Evolutionary conservation across 306 rosid species (phyloP).

Genomic region (Castanea crenata): DNA sequence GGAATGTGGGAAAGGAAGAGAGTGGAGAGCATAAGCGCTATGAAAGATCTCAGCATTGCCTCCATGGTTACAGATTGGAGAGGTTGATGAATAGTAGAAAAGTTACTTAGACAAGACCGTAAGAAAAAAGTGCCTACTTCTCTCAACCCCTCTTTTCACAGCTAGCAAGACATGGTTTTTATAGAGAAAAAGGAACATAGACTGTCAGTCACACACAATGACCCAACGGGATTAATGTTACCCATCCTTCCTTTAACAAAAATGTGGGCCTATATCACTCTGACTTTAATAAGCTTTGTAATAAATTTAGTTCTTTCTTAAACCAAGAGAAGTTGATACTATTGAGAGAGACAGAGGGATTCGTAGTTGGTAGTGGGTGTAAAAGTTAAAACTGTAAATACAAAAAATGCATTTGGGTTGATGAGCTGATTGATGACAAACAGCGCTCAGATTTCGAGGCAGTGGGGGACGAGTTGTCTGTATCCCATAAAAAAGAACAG

Average conservation of each 20-base stretch:
- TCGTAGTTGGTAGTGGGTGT: too few relatives aligned
- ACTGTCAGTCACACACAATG: too few relatives aligned
- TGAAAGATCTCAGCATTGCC: conserved; percentile 12
- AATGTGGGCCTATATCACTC: too few relatives aligned
- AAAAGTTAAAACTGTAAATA: too few relatives aligned
- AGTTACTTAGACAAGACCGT: not conserved
- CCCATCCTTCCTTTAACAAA: too few relatives aligned
- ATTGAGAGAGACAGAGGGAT: too few relatives aligned
- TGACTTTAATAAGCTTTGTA: too few relatives aligned
- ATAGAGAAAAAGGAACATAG: conserved; percentile 9
- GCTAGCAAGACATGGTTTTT: not conserved
- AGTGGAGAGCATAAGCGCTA: conserved; percentile 33
- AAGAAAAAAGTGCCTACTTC: not conserved
- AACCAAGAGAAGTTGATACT: too few relatives aligned
- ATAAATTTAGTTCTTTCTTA: too few relatives aligned
- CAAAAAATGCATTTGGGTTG: not conserved
- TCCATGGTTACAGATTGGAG: conserved; percentile 35
- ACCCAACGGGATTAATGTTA: too few relatives aligned
- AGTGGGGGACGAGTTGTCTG: conserved; percentile 26
- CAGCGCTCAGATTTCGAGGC: conserved; percentile 29
- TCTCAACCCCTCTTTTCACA: not conserved
- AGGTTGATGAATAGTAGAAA: too few relatives aligned
- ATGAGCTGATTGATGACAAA: not conserved
- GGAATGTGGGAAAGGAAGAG: conserved; percentile 32
- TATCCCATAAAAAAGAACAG: conserved; percentile 6